Conservation (phyloP, 768 basidiomycete species). For the Astraeus odoratus region DNA sequence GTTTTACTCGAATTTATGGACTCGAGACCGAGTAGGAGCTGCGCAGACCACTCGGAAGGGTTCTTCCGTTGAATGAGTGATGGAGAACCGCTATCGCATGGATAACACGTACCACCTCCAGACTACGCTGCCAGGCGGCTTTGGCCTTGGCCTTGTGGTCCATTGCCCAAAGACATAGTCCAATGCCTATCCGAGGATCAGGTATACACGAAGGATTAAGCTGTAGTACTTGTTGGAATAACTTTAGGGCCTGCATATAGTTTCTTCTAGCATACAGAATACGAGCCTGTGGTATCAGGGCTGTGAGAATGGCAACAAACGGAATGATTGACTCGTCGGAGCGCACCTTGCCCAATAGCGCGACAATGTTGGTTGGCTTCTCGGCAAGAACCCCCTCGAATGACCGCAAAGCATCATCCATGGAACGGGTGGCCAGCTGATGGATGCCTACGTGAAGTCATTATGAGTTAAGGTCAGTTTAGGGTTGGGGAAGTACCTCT, state of each 20-base stretch:
- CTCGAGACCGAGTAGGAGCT: slow-evolving; percentile 79
- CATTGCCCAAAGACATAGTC: slow-evolving; percentile 88
- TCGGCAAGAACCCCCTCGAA: slow-evolving; percentile 74
- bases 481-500: slow-evolving; percentile 54
- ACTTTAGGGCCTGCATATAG: slow-evolving; percentile 70
- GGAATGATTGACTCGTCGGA: background rate
- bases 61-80: slow-evolving; percentile 39
- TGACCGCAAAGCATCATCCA: slow-evolving; percentile 75
- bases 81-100: background rate
- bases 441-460: slow-evolving; percentile 54
- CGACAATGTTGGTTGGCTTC: slow-evolving; percentile 83
- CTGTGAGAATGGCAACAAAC: slow-evolving; percentile 3
- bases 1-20: slow-evolving; percentile 82
- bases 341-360: slow-evolving; percentile 76
- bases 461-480: background rate
- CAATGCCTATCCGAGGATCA: slow-evolving; percentile 94
- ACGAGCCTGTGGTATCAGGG: slow-evolving; percentile 48
- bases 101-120: slow-evolving; percentile 64
- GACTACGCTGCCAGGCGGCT: slow-evolving; percentile 84
- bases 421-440: slow-evolving; percentile 68
- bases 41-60: slow-evolving; percentile 69
- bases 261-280: slow-evolving; percentile 77
- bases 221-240: slow-evolving; percentile 80
- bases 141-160: slow-evolving; percentile 78
- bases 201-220: slow-evolving; percentile 76